Evolutionary conservation across 192 early-diverging fungal genomes (phyloP).

Genomic region (Pecoramyces ruminantium): DNA sequence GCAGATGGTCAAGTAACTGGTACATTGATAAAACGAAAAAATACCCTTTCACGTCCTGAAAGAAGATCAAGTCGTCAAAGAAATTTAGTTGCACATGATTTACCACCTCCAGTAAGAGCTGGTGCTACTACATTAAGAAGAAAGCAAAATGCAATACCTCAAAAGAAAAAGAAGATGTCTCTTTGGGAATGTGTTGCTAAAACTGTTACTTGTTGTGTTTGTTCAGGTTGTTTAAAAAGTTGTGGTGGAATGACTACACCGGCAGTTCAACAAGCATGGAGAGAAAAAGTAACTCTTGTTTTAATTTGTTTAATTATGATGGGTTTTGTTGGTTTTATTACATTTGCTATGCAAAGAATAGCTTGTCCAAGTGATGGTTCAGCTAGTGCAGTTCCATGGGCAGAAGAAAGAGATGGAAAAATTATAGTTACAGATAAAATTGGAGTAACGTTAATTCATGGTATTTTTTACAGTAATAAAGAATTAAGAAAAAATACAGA

Average conservation of each 20-base stretch:
- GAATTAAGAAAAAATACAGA: not conserved
- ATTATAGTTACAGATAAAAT: not conserved
- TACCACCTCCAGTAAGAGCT: not conserved
- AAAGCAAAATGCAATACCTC: not conserved
- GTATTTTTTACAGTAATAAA: not conserved
- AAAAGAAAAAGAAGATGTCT: not conserved
- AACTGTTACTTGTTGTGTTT: not conserved
- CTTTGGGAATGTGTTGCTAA: not conserved
- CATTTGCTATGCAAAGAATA: conserved; percentile 20
- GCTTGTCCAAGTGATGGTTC: not conserved
- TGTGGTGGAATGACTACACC: conserved; percentile 11
- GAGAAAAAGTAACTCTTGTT: conserved; percentile 90
- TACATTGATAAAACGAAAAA: not conserved
- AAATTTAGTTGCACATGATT: not conserved
- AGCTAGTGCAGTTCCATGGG: not conserved
- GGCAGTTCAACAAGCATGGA: conserved; percentile 73
- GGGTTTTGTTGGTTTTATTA: conserved; percentile 55
- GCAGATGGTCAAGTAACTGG: not conserved
- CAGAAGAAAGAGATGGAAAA: not conserved
- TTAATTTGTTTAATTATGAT: conserved; percentile 65
- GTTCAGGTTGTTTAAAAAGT: not conserved
- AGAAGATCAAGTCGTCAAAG: not conserved
- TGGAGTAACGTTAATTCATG: not conserved
- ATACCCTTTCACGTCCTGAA: not conserved
- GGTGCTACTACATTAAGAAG: not conserved